Conservation (phyloP, 2,329 filamentous ascomycete species). For the Helotiales sp. region DNA sequence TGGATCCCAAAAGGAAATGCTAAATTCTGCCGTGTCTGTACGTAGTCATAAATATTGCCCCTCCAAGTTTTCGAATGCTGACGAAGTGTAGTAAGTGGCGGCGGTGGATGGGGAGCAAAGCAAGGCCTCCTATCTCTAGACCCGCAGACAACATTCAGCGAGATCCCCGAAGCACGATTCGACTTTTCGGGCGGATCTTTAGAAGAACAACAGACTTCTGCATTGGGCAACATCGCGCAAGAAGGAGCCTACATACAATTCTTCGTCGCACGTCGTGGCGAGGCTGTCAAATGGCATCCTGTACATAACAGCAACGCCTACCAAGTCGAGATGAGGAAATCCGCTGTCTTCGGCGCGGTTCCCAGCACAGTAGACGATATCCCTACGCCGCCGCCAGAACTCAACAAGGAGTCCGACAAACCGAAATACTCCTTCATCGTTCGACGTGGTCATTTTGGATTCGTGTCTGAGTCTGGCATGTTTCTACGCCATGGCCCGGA, state of each 20-base stretch:
- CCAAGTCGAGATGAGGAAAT: neutral
- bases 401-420: constrained; percentile 11
- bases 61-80: constrained; percentile 13
- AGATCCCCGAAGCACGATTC: constrained; percentile 57
- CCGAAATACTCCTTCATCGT: neutral
- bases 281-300: neutral
- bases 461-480: constrained; percentile 64
- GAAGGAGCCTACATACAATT: constrained; percentile 72
- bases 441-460: constrained; percentile 59
- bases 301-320: neutral
- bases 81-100: constrained; percentile 68
- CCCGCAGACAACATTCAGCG: constrained; percentile 63
- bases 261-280: constrained; percentile 51
- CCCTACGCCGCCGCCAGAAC: constrained; percentile 5
- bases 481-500: constrained; percentile 47
- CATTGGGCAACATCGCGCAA: constrained; percentile 61
- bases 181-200: constrained; percentile 48
- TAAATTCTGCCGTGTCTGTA: constrained; percentile 41
- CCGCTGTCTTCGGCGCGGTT: constrained; percentile 39
- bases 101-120: constrained; percentile 84
- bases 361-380: constrained; percentile 42
- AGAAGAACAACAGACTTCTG: constrained; percentile 41
- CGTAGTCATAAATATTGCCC: constrained; percentile 20
- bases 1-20: constrained; percentile 33
- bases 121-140: constrained; percentile 80